Conservation (phyloP, 148 eudicot genomes). For the Pouteria glomerata region DNA sequence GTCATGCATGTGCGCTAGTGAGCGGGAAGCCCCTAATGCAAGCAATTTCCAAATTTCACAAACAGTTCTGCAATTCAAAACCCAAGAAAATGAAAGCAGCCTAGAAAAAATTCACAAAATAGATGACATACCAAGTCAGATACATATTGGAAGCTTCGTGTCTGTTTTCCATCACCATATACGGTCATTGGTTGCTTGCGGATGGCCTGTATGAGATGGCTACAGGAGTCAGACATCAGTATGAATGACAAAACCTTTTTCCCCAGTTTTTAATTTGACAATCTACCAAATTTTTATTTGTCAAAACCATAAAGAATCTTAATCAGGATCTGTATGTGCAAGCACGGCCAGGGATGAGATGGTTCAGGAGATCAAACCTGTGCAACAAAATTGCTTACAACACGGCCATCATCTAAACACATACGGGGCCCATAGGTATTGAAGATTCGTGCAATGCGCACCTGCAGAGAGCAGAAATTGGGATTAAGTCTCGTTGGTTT, state of each 20-base stretch:
- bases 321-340: background rate
- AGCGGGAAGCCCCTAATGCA: background rate
- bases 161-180: slow-evolving; percentile 87
- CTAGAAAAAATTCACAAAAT: background rate
- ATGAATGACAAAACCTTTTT: background rate
- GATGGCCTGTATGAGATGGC: slow-evolving; percentile 55
- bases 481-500: background rate
- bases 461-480: slow-evolving; percentile 32
- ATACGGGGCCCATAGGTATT: slow-evolving; percentile 87
- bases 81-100: background rate
- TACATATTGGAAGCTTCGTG: slow-evolving; percentile 86
- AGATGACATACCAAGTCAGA: slow-evolving; percentile 69
- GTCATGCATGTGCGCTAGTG: background rate
- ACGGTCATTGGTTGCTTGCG: slow-evolving; percentile 86
- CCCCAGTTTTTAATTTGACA: background rate
- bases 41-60: background rate
- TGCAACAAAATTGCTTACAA: slow-evolving; percentile 85
- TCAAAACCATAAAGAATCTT: background rate
- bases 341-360: background rate
- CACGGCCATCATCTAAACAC: slow-evolving; percentile 92
- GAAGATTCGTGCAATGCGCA: slow-evolving; percentile 82
- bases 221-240: background rate
- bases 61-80: background rate
- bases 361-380: slow-evolving; percentile 41
- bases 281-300: background rate